Evolutionary conservation across 1,284 basidiomycete species (phyloP).

Genomic region (Flammula alnicola): DNA sequence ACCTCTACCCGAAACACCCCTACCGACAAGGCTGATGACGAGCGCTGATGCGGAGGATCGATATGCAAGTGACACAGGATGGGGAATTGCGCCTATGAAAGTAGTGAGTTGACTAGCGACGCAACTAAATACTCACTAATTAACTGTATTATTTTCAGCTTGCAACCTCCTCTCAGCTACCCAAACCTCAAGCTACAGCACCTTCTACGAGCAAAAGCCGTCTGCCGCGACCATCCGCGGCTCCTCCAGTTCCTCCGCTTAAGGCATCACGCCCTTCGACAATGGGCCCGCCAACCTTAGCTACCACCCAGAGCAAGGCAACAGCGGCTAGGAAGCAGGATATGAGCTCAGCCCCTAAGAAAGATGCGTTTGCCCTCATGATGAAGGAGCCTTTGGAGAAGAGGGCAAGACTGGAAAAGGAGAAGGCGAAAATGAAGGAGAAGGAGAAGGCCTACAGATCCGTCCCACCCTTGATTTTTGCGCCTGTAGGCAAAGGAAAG

Average conservation of each 20-base stretch:
- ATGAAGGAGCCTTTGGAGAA: slow-evolving; percentile 23
- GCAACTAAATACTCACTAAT: not conserved
- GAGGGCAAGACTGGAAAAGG: slow-evolving; percentile 19
- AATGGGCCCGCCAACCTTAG: slow-evolving; percentile 5
- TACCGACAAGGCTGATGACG: slow-evolving; percentile 22
- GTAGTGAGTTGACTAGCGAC: slow-evolving; percentile 18
- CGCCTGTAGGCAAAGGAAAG: slow-evolving; percentile 1
- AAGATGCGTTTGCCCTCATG: slow-evolving; percentile 32
- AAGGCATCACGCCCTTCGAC: slow-evolving; percentile 4
- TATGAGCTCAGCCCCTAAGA: slow-evolving; percentile 7
- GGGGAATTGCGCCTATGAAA: slow-evolving; percentile 19
- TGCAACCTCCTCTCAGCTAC: not conserved
- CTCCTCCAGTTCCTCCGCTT: slow-evolving; percentile 5
- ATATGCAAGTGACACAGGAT: slow-evolving; percentile 20
- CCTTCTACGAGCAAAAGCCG: slow-evolving; percentile 28
- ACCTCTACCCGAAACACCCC: slow-evolving; percentile 46
- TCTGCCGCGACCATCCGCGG: slow-evolving; percentile 34
- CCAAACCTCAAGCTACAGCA: slow-evolving; percentile 15
- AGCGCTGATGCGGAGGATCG: slow-evolving; percentile 24
- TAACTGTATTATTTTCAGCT: not conserved
- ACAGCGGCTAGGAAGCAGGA: not conserved
- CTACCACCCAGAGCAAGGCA: slow-evolving; percentile 6
- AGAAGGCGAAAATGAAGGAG: slow-evolving; percentile 31
- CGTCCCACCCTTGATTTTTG: not conserved
- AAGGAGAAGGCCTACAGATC: slow-evolving; percentile 16